phyloP scores from a whole-genome alignment of 2,329 filamentous ascomycete genomes.

The Colletotrichum lentis region DNA sequence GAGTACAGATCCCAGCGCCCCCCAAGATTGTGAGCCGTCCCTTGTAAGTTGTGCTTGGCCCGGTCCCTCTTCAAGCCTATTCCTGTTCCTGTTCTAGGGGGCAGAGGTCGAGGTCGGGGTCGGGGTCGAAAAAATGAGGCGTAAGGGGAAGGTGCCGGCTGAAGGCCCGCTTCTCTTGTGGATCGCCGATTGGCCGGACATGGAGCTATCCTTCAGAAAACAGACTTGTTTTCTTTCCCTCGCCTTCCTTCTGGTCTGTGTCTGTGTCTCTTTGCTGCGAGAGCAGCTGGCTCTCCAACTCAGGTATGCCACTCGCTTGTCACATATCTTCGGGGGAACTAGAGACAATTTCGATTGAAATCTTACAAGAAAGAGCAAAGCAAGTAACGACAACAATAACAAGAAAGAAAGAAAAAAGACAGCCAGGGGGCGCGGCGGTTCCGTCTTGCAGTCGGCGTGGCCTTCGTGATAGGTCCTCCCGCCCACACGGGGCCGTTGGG shows the following conservation, averaged over 20 bases:
- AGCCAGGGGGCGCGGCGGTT: background rate
- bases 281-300: background rate
- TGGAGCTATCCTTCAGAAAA: conserved; percentile 10
- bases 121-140: background rate
- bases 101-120: conserved; percentile 3
- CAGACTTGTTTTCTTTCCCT: background rate
- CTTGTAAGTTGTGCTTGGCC: conserved; percentile 18
- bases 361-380: background rate
- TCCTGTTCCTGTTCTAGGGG: conserved; percentile 18
- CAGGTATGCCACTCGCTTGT: background rate
- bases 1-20: too few species aligned
- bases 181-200: conserved; percentile 34
- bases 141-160: background rate
- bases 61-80: background rate
- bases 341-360: background rate
- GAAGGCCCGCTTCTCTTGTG: conserved; percentile 12
- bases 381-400: background rate
- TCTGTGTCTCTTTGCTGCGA: background rate
- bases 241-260: background rate
- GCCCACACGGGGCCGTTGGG: conserved; percentile 15
- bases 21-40: background rate
- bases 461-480: conserved; percentile 13
- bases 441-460: background rate
- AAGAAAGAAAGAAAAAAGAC: background rate
- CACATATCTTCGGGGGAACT: background rate